These are phyloP conservation scores for Cyclotella baltica DNA, from an alignment of 108 stramenopile genomes.

Conservation along the genomic window DNA sequence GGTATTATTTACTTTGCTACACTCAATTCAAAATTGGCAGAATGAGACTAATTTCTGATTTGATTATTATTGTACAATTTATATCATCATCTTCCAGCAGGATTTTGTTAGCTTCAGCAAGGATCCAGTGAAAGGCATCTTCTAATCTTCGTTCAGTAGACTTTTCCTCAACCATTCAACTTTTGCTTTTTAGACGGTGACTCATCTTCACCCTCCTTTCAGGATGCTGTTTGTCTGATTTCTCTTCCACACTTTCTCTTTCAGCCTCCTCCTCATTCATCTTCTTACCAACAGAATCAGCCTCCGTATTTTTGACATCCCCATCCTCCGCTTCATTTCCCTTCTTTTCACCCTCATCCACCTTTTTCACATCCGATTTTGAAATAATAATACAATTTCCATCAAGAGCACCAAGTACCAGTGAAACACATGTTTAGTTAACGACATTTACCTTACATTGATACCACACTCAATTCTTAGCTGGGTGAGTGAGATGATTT, in stretches of 20 bases:
- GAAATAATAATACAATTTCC: no score
- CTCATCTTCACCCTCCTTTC: neutral
- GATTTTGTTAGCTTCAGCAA: neutral
- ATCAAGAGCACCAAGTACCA: no score
- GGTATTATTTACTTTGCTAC: no score
- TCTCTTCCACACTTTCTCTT: neutral
- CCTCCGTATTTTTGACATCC: neutral
- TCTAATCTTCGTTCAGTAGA: neutral
- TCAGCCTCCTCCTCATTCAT: neutral
- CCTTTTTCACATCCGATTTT: no score
- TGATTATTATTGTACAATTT: neutral
- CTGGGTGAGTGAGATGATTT: no score
- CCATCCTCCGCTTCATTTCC: conserved; percentile 15
- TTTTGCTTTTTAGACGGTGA: conserved; percentile 20
- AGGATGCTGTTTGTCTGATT: neutral
- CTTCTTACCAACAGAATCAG: no score
- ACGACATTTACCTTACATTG: no score
- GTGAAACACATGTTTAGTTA: no score
- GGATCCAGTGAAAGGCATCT: neutral
- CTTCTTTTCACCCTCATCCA: conserved; percentile 33
- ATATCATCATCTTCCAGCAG: neutral
- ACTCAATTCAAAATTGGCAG: no score
- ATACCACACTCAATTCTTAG: no score
- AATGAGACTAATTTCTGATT: no score
- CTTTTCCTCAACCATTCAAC: no score